Conservation (phyloP, 208 protist genomes). For the Leishmania tropica region DNA sequence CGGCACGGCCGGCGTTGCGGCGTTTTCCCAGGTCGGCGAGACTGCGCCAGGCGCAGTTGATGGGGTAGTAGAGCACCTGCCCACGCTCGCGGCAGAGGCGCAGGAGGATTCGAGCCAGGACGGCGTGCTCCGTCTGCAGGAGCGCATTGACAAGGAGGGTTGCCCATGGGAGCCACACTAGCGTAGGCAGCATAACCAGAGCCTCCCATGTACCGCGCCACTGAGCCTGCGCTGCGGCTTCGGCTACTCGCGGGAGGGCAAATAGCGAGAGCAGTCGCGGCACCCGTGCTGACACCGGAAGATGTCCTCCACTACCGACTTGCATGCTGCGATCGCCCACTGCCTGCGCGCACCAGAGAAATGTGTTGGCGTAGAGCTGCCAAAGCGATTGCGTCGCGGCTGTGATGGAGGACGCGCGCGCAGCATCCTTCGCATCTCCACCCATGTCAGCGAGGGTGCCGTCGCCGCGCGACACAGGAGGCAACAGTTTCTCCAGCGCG, state of each 20-base stretch:
- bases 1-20: background rate
- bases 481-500: constrained; percentile 9
- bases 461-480: background rate
- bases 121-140: constrained; percentile 22
- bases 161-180: constrained; percentile 22
- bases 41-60: constrained; percentile 59
- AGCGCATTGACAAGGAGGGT: constrained; percentile 14
- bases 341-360: constrained; percentile 10
- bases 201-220: constrained; percentile 3
- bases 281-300: constrained; percentile 12
- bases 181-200: constrained; percentile 5
- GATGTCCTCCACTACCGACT: background rate
- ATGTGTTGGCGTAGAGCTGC: constrained; percentile 7
- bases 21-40: constrained; percentile 20
- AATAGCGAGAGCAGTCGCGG: constrained; percentile 20
- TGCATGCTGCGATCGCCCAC: background rate
- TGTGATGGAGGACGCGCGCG: background rate
- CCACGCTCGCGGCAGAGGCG: constrained; percentile 55
- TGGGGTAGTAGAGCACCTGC: constrained; percentile 83
- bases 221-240: background rate
- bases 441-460: background rate
- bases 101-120: constrained; percentile 39
- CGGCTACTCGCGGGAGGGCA: background rate
- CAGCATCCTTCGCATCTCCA: background rate
- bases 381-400: constrained; percentile 2